Evolutionary conservation across 1,284 basidiomycete genomes (phyloP), one percentile per base, ranked within the genome.

Genomic region (Ceratobasidium sp.): DNA sequence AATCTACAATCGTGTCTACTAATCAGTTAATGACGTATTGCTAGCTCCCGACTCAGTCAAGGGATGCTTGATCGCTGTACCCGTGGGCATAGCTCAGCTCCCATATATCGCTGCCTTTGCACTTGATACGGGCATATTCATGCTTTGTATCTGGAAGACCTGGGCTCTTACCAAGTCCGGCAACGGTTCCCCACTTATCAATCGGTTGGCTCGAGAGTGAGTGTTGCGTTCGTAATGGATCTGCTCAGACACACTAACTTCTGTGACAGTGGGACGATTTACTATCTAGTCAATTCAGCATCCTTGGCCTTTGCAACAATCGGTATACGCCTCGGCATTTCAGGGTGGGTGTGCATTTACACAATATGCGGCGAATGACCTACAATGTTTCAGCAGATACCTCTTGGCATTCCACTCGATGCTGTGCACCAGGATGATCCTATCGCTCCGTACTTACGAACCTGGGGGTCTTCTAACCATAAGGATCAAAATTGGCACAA

Each of bases 151-250:
- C 9, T 44, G 56, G 21, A 58, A 23, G 44, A 70, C 66, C 18
- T 70, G 53, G 66, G n/a, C n/a, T 21, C 54, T 70, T 12, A 70
- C 25, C 14, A 11, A 38, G 28, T 44, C 38, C 14, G 66, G 66
- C 8, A 38, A 58, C 23, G 40, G 54, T 11, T 48, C 54, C 0
- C 66, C 66, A 5, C 36, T 70, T 21, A 49, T 70, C 16, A 46
- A 18, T n/a, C 40, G 66, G 4, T 21, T 70, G 23, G 42, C 40
- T 11, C 66, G 54, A n/a, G 66, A 70, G 66, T 70, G 30, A 48
- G 66, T 70, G 23, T 3, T 14, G 14, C 28, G 18, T 18, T 21
- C 30, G 18, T 18, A 14, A 16, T 23, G 4, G 25, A n/a, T 53
- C 21, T 14, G 6, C 2, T 36, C 33, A 36, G n/a, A 16, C 18